Evolutionary conservation across 2,329 filamentous ascomycete species (phyloP).

Genomic region (Penicillium sp.): DNA sequence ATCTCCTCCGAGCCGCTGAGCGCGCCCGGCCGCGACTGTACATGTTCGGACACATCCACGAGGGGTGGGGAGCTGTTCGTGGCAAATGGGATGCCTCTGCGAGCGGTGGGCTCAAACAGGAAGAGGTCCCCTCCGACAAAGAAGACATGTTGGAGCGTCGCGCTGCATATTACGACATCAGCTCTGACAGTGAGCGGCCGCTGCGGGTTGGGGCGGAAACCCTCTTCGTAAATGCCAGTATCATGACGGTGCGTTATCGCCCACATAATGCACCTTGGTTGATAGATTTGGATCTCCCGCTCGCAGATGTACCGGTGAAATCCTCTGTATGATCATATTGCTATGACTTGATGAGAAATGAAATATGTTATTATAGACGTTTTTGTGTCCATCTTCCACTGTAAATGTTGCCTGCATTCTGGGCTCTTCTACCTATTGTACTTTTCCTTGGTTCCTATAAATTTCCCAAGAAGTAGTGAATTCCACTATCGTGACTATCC

Average conservation of each 20-base stretch:
- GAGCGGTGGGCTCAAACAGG: conserved; percentile 14
- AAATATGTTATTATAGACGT: not conserved
- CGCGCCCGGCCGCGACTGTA: conserved; percentile 57
- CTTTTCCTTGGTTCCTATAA: too few relatives aligned
- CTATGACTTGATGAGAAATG: conserved; percentile 15
- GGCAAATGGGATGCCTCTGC: conserved; percentile 27
- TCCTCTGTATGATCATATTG: not conserved
- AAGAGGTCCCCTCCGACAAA: conserved; percentile 24
- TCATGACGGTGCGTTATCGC: conserved; percentile 53
- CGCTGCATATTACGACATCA: conserved; percentile 39
- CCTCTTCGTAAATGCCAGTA: conserved; percentile 60
- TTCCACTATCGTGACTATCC: too few relatives aligned
- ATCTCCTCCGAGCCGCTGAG: conserved; percentile 54
- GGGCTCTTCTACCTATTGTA: too few relatives aligned
- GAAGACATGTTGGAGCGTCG: conserved; percentile 35
- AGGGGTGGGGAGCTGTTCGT: conserved; percentile 52
- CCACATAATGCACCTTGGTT: conserved; percentile 58
- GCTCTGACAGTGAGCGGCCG: conserved; percentile 24
- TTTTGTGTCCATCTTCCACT: not conserved
- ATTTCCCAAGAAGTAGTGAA: too few relatives aligned
- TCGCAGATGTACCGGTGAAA: conserved; percentile 5
- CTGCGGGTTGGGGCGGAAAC: conserved; percentile 54
- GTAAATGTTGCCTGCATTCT: not conserved
- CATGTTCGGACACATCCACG: conserved; percentile 66
- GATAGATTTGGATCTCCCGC: conserved; percentile 55